A percentile compares a stretch with the other conserved stretches of the same genome.
Conservation (phyloP, 1,139 yeast genomes). For the Saccharomyces pastorianus region DNA sequence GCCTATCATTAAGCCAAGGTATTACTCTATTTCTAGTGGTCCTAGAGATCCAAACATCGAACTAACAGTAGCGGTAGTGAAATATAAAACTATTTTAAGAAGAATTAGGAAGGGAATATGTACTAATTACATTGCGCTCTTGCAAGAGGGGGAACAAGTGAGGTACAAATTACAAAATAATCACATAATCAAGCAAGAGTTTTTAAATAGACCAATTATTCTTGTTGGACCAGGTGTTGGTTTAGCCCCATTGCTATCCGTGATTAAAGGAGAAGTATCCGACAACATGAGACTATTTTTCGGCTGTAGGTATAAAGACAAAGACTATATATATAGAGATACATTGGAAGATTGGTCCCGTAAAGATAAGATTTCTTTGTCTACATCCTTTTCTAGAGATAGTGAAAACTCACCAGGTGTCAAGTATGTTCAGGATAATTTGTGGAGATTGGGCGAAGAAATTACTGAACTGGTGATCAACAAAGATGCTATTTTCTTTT, state of each 20-base stretch:
- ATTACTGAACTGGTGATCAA: slow-evolving; percentile 48
- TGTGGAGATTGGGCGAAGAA: slow-evolving; percentile 43
- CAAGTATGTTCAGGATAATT: slow-evolving; percentile 66
- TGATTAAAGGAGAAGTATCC: slow-evolving; percentile 34
- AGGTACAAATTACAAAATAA: slow-evolving; percentile 50
- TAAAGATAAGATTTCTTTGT: slow-evolving; percentile 35
- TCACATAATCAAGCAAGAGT: slow-evolving; percentile 29
- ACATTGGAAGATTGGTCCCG: slow-evolving; percentile 41
- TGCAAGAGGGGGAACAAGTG: slow-evolving; percentile 43
- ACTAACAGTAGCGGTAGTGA: slow-evolving; percentile 74
- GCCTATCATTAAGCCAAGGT: slow-evolving; percentile 71
- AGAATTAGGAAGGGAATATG: slow-evolving; percentile 76
- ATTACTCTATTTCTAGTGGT: slow-evolving; percentile 71
- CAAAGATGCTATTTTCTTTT: slow-evolving; percentile 51
- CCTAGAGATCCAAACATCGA: slow-evolving; percentile 35
- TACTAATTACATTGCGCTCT: slow-evolving; percentile 60
- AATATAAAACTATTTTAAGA: slow-evolving; percentile 73
- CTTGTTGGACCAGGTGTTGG: slow-evolving; percentile 91
- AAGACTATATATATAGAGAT: slow-evolving; percentile 60
- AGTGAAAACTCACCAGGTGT: slow-evolving; percentile 32
- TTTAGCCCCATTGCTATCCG: slow-evolving; percentile 75
- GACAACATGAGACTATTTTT: slow-evolving; percentile 46
- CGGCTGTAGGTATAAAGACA: slow-evolving; percentile 63
- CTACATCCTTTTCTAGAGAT: slow-evolving; percentile 60
- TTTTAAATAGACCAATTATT: slow-evolving; percentile 45